These are phyloP conservation scores for Carallia brachiata DNA, from an alignment of 345 rosid genomes.

Conservation along the genomic window DNA sequence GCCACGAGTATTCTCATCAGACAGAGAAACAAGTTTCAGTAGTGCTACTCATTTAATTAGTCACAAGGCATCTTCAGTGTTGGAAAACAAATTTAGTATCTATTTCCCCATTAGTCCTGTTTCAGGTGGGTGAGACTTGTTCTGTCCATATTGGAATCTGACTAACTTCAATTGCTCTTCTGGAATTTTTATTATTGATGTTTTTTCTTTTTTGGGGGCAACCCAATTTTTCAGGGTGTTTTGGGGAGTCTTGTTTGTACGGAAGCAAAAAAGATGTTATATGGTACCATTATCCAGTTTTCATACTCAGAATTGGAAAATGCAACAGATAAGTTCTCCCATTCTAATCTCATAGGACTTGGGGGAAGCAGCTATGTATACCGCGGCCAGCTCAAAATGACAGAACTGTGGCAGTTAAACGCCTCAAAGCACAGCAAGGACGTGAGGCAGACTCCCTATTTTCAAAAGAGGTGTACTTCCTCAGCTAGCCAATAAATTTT, in stretches of 20 bases:
- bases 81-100: conserved; percentile 37
- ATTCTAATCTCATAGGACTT: conserved; percentile 66
- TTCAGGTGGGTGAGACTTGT: conserved; percentile 35
- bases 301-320: conserved; percentile 65
- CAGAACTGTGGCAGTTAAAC: conserved; percentile 79
- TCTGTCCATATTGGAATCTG: background rate
- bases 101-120: conserved; percentile 36
- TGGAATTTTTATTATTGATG: background rate
- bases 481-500: conserved; percentile 11
- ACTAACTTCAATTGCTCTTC: conserved; percentile 6
- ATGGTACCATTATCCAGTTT: conserved; percentile 59
- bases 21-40: conserved; percentile 68
- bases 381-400: conserved; percentile 78
- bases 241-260: conserved; percentile 47
- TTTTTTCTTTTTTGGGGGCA: background rate
- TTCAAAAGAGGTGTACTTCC: conserved; percentile 61
- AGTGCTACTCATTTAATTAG: conserved; percentile 76
- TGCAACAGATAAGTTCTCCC: conserved; percentile 76
- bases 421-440: conserved; percentile 61
- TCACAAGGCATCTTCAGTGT: conserved; percentile 44
- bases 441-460: conserved; percentile 58
- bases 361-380: conserved; percentile 93
- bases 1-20: conserved; percentile 52
- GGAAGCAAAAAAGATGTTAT: conserved; percentile 51
- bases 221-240: conserved; percentile 54